phyloP scores from a whole-genome alignment of 2,329 filamentous ascomycete species.

The Ceratocystis colombiana region DNA sequence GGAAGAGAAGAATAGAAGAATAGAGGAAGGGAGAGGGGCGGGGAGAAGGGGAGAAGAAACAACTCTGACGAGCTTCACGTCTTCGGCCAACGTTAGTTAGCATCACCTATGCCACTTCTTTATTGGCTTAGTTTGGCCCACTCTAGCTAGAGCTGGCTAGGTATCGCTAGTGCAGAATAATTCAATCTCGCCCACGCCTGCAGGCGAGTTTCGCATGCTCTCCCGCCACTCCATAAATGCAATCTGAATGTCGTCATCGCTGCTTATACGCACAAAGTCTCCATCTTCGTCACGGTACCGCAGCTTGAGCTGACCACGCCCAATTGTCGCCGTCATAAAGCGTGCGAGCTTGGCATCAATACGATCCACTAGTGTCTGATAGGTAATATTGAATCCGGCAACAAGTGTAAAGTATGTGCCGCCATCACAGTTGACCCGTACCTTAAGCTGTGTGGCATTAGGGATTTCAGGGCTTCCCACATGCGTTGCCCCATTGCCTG shows the following conservation, averaged over 20 bases:
- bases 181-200: conserved; percentile 79
- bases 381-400: conserved; percentile 88
- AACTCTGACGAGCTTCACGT: background rate
- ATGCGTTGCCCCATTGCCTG: conserved; percentile 23
- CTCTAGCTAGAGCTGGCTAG: conserved; percentile 22
- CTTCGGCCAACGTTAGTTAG: background rate
- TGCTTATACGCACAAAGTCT: conserved; percentile 86
- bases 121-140: background rate
- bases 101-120: no score
- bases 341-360: conserved; percentile 91
- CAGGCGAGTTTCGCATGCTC: conserved; percentile 42
- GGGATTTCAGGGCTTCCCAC: conserved; percentile 42
- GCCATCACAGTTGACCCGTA: conserved; percentile 80
- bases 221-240: conserved; percentile 93
- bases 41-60: background rate
- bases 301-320: conserved; percentile 70
- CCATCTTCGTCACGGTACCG: conserved; percentile 88
- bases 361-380: conserved; percentile 83
- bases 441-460: conserved; percentile 71
- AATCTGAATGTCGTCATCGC: conserved; percentile 91
- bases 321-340: conserved; percentile 75
- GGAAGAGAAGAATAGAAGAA: conserved; percentile 9
- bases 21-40: conserved; percentile 24
- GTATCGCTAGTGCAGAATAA: conserved; percentile 61
- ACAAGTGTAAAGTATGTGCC: conserved; percentile 92